Evolutionary conservation across 2,329 filamentous ascomycete species (phyloP), one percentile per base, ranked within the genome.

Genomic region (Cladosporium halotolerans): DNA sequence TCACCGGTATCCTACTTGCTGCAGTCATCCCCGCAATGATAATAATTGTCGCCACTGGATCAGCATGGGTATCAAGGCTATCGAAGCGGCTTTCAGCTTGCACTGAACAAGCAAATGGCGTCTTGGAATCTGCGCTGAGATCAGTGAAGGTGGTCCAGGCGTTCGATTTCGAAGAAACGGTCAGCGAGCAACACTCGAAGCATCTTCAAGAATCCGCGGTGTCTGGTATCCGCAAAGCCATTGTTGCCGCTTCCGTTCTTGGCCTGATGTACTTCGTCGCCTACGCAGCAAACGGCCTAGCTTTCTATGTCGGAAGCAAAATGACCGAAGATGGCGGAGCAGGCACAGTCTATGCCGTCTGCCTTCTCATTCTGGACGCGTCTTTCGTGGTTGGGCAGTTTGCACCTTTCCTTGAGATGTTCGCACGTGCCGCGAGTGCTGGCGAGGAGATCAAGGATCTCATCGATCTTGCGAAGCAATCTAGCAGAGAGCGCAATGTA

Each of bases 341-440:
- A 23, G 77, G 77, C 33, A 79, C 76, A 1, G 73, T 82, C 13
- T 85, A 84, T 59, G 83, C 81, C 0, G 82, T 84, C 31, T 80
- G 85, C 10, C 82, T 85, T 50, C 70, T 85, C 31, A 79, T 85
- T 9, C 73, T 85, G 1, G 82, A 85, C 58, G 80, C 81, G 23
- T 82, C 81, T 8, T 79, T 86, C 45, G 76, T 85, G 33, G 73
- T 86, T 19, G 81, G 82, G 31, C 77, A 78, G 49, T 80, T 85
- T 46, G 82, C 81, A 0, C 83, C 83, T 0, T 76, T 85, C 45
- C 68, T 86, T 11, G 80, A 82, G 66, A 76, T 65, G 60, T 80
- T 73, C 63, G 73, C 71, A 65, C 70, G 70, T 32, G 82, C 82
- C 0, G 75, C 80, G 2, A 74, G 79, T 1, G 74, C 76, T 3